Evolutionary conservation across 2,329 filamentous ascomycete genomes (phyloP).

Genomic region (Colletotrichum spaethianum): DNA sequence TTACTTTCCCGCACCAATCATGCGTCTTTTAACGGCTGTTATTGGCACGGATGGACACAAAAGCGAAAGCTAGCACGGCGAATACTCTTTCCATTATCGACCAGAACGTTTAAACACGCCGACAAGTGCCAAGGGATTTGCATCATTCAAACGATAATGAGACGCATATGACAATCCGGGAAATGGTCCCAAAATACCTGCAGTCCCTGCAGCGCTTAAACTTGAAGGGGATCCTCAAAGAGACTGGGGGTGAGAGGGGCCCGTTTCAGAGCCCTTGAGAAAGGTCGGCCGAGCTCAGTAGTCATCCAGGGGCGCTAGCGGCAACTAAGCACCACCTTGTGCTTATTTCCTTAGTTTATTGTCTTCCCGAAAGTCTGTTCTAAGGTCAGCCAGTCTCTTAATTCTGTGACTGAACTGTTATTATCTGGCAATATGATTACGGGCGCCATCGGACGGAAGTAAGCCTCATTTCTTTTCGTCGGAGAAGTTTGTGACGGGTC

Average conservation of each 20-base stretch:
- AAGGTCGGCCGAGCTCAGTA: neutral
- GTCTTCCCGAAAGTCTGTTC: slow-evolving; percentile 3
- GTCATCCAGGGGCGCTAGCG: slow-evolving; percentile 5
- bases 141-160: slow-evolving; percentile 36
- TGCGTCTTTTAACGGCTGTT: neutral
- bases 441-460: neutral
- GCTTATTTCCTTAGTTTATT: slow-evolving; percentile 9
- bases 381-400: neutral
- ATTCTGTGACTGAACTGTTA: neutral
- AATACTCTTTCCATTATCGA: neutral
- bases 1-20: neutral
- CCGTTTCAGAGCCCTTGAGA: slow-evolving; percentile 26
- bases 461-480: neutral
- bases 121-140: slow-evolving; percentile 3
- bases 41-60: slow-evolving; percentile 16
- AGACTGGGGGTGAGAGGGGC: neutral
- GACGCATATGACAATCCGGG: slow-evolving; percentile 32
- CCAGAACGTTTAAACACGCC: neutral
- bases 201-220: slow-evolving; percentile 21
- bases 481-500: neutral
- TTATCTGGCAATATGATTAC: no score
- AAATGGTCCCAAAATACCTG: slow-evolving; percentile 14
- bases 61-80: slow-evolving; percentile 21
- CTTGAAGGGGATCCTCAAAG: slow-evolving; percentile 1
- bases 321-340: slow-evolving; percentile 21